A percentile compares a stretch with the other conserved stretches of the same genome.
phyloP scores from a whole-genome alignment of 345 rosid genomes.

The Stellera chamaejasme region DNA sequence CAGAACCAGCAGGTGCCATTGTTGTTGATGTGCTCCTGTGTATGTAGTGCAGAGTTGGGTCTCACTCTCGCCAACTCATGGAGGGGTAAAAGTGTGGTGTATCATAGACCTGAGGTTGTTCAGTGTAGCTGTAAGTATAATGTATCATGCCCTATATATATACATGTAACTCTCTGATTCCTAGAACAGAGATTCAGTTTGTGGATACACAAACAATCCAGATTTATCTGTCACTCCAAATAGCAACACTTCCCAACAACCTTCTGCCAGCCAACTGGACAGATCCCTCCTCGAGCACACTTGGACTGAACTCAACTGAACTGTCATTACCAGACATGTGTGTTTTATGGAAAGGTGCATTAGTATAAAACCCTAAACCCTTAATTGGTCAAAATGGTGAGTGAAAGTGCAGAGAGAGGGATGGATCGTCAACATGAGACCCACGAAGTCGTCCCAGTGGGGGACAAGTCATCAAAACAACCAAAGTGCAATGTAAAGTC shows the following conservation, averaged over 20 bases:
- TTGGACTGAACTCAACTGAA: not conserved
- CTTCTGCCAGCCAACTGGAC: not conserved
- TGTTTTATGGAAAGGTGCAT: no score
- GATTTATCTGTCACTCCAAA: no score
- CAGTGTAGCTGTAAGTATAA: slow-evolving; percentile 10
- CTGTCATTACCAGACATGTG: not conserved
- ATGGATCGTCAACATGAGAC: slow-evolving; percentile 18
- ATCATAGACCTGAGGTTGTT: slow-evolving; percentile 4
- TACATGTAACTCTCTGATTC: slow-evolving; percentile 6
- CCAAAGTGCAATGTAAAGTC: not conserved
- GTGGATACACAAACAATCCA: no score
- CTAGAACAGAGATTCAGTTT: not conserved
- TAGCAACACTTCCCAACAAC: no score
- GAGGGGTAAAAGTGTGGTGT: slow-evolving; percentile 13
- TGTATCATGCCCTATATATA: slow-evolving; percentile 14
- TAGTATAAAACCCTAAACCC: no score
- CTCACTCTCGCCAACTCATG: slow-evolving; percentile 8
- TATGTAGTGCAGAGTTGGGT: slow-evolving; percentile 12
- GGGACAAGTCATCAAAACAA: slow-evolving; percentile 31
- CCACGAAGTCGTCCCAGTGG: slow-evolving; percentile 36
- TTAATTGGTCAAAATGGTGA: not conserved
- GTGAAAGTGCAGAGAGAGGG: not conserved
- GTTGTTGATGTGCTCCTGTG: not conserved
- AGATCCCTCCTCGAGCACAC: not conserved
- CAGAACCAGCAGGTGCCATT: not conserved